These are phyloP conservation scores for Ammopiptanthus mongolicus DNA, from an alignment of 306 rosid genomes.

Conservation along the genomic window DNA sequence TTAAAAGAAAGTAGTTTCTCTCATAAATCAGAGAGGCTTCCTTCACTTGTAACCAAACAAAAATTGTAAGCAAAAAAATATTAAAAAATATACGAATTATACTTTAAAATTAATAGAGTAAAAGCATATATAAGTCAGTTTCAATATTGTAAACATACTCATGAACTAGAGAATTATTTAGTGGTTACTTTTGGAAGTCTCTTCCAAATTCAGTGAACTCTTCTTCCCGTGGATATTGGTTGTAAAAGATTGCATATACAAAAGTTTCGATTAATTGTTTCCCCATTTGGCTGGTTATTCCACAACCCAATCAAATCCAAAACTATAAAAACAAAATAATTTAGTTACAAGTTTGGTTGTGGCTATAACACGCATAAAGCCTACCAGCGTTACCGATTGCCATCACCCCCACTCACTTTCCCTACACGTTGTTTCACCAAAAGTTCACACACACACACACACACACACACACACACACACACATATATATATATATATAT, in stretches of 20 bases:
- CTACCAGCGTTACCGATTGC: not conserved
- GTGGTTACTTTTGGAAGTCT: constrained; percentile 10
- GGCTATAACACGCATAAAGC: not conserved
- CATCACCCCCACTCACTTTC: not conserved
- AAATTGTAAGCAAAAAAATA: too few relatives aligned
- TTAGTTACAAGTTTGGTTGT: not conserved
- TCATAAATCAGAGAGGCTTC: too few relatives aligned
- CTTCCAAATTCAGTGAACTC: not conserved
- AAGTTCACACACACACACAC: not conserved
- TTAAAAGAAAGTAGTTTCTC: too few relatives aligned
- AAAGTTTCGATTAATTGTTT: not conserved
- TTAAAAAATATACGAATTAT: too few relatives aligned
- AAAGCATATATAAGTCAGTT: too few relatives aligned
- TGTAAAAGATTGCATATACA: not conserved
- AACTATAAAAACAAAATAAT: not conserved
- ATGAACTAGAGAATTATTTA: not conserved
- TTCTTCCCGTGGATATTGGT: not conserved
- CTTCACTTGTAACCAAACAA: too few relatives aligned
- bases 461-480: too few relatives aligned
- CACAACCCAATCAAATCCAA: not conserved
- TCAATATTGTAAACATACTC: too few relatives aligned
- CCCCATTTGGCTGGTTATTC: not conserved
- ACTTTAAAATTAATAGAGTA: too few relatives aligned
- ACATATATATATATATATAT: too few relatives aligned
- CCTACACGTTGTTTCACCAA: not conserved